Evolutionary conservation across 169 alveolate species (phyloP), one percentile per base, ranked within the genome.

Genomic region (Blepharisma undulans): DNA sequence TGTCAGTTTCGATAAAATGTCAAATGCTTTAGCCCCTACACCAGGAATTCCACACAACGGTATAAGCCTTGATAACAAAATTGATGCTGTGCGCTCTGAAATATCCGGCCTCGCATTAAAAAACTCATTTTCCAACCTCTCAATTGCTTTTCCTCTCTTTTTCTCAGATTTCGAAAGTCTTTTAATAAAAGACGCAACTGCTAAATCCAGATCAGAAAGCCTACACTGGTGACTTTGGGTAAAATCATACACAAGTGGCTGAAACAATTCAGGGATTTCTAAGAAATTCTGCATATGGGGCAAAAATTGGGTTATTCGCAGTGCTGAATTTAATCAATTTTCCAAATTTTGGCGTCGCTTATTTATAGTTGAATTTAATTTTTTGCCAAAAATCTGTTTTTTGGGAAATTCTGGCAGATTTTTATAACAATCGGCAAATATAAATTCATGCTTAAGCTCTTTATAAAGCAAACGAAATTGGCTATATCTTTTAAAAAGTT

Each of bases 21-120:
- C 33, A 25, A 74, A 74, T 14, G 80, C 80, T 74, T 74, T 74
- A 14, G 80, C 30, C 10, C 80, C 80, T 25, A 74, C 80, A 14
- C 80, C 80, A 74, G 33, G 29, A 74, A 29, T 74, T 18, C 80
- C 80, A 74, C 80, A 74, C 80, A 74, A 25, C 0, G 80, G 80
- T 8, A 22, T 29, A 22, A 74, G 33, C 36, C 80, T 74, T 22
- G 29, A 25, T 18, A 74, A 74, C 30, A 74, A 29, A 22, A 74
- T 25, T 22, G 29, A 25, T 25, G 33, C 80, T 74, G 80, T 29
- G 33, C 30, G 80, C 12, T 22, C 33, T 22, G 48, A 25, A 25
- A 74, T 29, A 7, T 22, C 36, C 8, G 48, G 29, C 33, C 33
- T 74, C 18, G 29, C 80, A 25, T 22, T 25, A 29, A 74, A 74